A percentile compares a stretch with the other conserved stretches of the same genome.
Evolutionary conservation across 106 monocot genomes (phyloP).

Genomic region (Dendrobium officinale): DNA sequence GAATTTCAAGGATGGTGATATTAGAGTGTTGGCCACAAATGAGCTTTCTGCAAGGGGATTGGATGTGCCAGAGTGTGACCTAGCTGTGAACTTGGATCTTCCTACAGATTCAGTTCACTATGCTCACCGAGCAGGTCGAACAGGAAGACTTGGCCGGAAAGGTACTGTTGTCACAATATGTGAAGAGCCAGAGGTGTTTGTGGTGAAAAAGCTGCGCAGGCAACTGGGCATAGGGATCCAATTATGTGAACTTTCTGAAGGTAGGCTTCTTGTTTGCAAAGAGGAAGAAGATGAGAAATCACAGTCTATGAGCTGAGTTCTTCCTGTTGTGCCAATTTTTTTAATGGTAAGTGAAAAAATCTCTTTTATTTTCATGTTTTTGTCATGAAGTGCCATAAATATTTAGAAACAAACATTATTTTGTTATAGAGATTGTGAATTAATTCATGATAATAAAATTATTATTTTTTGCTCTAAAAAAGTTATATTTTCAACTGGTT

Average conservation of each 20-base stretch:
- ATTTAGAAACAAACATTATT: no score
- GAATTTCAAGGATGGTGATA: constrained; percentile 75
- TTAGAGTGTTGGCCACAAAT: constrained; percentile 88
- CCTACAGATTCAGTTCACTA: constrained; percentile 96
- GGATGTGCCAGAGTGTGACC: constrained; percentile 90
- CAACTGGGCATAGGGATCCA: constrained; percentile 54
- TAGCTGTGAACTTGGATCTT: constrained; percentile 85
- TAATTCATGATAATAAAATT: background rate
- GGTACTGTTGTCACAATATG: constrained; percentile 82
- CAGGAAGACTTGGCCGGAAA: constrained; percentile 81
- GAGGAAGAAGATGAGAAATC: constrained; percentile 37
- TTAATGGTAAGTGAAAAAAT: background rate
- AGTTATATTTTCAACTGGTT: background rate
- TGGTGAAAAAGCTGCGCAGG: constrained; percentile 75
- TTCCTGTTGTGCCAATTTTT: background rate
- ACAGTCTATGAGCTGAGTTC: constrained; percentile 9
- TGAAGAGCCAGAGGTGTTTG: constrained; percentile 71
- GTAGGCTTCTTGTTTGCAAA: constrained; percentile 47
- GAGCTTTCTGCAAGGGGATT: constrained; percentile 94
- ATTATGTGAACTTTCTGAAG: constrained; percentile 74
- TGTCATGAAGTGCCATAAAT: no score
- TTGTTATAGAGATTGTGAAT: no score
- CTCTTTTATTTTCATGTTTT: background rate
- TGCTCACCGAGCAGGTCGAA: constrained; percentile 86
- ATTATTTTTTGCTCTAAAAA: background rate